Base-by-base conservation (phyloP, 495 filamentous ascomycete species). In the Apiosordaria backusii region DNA sequence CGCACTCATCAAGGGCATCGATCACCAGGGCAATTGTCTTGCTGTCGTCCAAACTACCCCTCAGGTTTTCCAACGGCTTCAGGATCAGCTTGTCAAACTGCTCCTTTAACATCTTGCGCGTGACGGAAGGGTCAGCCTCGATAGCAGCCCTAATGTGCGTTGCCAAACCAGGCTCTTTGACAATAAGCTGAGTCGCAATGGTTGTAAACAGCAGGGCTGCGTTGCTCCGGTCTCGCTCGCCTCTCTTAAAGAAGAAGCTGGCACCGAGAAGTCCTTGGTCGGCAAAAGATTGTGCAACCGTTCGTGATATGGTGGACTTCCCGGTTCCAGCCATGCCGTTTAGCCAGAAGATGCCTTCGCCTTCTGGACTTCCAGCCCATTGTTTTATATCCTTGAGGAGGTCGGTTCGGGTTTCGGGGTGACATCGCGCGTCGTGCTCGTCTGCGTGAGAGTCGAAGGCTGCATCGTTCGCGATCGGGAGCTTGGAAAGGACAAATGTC, bases 191-290 rank as follows among this genome's bases (percentile, higher is more conserved):
- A 54, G 52, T 45, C 21, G 77, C 75, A 19, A 87, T 74, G 7
- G 80, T 83, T 6, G 82, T 69, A 57, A 86, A 78, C 65, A 86
- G 71, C 23, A 70, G 75, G 7, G 45, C 71, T 4, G 79, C 79
- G 27, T 71, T 77, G 5, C 74, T 77, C 57, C 76, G 72, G 61
- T 85, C 80, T 1, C 74, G 73, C 23, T 80, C 78, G 19, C 80
- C 79, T 66, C 76, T 77, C 52, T 81, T 82, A 70, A 86, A 87
- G 74, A 87, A 84, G 71, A 85, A 85, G 68, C 76, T 83, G 0
- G 71, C 76, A 29, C 72, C 72, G 19, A 76, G 76, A 18, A 67
- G 24, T 25, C 62, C 21, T 6, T 60, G 29, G 1, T 60, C 25
- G 0, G 58, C 58, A 57, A 78, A 69, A 4, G 57, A 54, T 3